Evolutionary conservation across 305 asterid species (phyloP), one percentile per base, ranked within the genome.

Genomic region (Fraxinus sp.): DNA sequence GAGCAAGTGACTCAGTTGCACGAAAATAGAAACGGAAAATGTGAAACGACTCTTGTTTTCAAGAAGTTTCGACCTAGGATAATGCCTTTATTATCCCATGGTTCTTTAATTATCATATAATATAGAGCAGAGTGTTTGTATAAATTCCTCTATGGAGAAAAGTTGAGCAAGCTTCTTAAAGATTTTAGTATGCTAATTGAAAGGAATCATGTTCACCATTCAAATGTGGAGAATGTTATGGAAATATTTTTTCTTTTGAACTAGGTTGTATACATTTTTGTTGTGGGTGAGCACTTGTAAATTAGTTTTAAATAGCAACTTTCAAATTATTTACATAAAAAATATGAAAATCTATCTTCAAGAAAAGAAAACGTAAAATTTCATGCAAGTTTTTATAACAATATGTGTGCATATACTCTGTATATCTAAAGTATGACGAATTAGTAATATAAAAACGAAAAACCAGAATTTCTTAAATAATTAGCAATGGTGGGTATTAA

Each of bases 51-150:
- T 52, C 8, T 52, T 1, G 35, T 64, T 5, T 64, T 64, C 9
- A 7, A 22, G 1, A 64, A 64, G 72, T 64, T 22, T 22, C 35
- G 14, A 64, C 14, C 14, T 1, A 0, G 72, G 16, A 64, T 64
- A 24, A 22, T 64, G 32, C 16, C 33, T 64, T 64, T 64, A 64
- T 28, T 28, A 28, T 68, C 74, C 37, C 16, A 10, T 13, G 36
- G n/a, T 68, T 68, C 36, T 80, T 77, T 78, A 74, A 32, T 4
- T 32, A 32, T 32, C 35, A 32, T 32, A 32, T 32, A 32, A 32
- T 32, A 18, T 78, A 85, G 78, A 89, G 76, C 80, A 85, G 85
- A 88, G 80, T 77, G 86, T 71, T 84, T 84, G 76, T 92, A 92
- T 92, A 90, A 84, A 89, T 89, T 87, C 76, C 84, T 86, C 81